These are phyloP conservation scores for Trichoderma aggressivum DNA, from an alignment of 2,329 filamentous ascomycete genomes.

Conservation along the genomic window DNA sequence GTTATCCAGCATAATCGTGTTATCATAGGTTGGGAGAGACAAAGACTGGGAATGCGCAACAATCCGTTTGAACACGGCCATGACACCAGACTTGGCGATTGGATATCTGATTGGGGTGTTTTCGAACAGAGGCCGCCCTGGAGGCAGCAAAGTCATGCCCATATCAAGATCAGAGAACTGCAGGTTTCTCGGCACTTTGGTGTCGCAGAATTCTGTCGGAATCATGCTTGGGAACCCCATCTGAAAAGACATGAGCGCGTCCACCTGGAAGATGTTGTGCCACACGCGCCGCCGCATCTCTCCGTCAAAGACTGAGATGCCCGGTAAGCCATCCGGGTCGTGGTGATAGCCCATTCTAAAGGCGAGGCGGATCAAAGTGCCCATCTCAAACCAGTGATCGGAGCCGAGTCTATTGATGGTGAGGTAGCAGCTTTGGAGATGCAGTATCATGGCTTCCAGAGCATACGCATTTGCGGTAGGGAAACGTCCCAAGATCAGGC, in stretches of 20 bases:
- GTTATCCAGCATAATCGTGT: background rate
- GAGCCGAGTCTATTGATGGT: background rate
- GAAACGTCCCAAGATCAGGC: background rate
- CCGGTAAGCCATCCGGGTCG: background rate
- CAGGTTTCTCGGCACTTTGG: slow-evolving; percentile 6
- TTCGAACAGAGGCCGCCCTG: background rate
- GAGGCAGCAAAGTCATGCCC: background rate
- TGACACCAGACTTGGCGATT: slow-evolving; percentile 1
- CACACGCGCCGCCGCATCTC: slow-evolving; percentile 7
- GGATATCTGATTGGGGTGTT: background rate
- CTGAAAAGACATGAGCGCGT: slow-evolving; percentile 5
- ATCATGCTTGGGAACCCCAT: slow-evolving; percentile 11
- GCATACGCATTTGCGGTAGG: background rate
- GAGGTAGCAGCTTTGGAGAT: background rate
- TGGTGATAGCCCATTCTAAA: slow-evolving; percentile 6
- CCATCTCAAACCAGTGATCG: slow-evolving; percentile 10
- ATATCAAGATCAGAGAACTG: background rate
- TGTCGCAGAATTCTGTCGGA: slow-evolving; percentile 4
- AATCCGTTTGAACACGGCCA: slow-evolving; percentile 3
- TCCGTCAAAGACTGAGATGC: slow-evolving; percentile 6
- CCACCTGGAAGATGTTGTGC: slow-evolving; percentile 5
- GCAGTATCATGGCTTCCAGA: background rate
- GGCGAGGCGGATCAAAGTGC: background rate
- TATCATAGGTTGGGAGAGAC: background rate
- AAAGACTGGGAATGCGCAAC: background rate